Percentiles rank a stretch among this genome's conserved stretches.
These are phyloP conservation scores for Carex arenaria DNA, from an alignment of 202 grass and related monocot genomes.

Conservation along the genomic window DNA sequence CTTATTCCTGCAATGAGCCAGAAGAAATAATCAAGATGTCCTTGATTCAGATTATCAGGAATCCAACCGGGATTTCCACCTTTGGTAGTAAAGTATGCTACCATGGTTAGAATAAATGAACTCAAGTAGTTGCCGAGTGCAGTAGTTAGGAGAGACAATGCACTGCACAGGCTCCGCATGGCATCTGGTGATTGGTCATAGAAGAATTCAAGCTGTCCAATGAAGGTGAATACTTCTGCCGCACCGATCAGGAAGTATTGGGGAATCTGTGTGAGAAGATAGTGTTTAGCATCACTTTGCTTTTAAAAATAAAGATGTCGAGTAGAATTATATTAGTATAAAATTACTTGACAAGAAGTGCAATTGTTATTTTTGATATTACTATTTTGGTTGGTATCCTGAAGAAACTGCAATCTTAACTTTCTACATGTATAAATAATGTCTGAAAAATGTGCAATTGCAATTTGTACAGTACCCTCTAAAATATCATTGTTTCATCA, in stretches of 20 bases:
- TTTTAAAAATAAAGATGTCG: background rate
- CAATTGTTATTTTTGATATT: background rate
- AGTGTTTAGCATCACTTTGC: background rate
- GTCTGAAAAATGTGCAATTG: background rate
- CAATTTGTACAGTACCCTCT: background rate
- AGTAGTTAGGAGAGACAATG: constrained; percentile 58
- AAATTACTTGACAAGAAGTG: background rate
- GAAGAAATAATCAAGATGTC: constrained; percentile 81
- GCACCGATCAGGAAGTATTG: constrained; percentile 77
- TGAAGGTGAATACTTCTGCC: constrained; percentile 76
- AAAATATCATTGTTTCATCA: background rate
- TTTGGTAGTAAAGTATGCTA: constrained; percentile 56
- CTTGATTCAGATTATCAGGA: constrained; percentile 77
- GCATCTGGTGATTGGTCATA: constrained; percentile 83
- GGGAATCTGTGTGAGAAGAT: constrained; percentile 33
- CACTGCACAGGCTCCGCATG: constrained; percentile 83
- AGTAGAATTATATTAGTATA: background rate
- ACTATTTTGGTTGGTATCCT: background rate
- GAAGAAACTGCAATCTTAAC: background rate
- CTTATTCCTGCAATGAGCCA: constrained; percentile 79
- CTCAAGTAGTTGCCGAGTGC: constrained; percentile 69
- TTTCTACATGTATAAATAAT: background rate
- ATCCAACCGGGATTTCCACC: constrained; percentile 75
- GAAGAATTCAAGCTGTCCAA: constrained; percentile 73
- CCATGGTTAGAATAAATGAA: constrained; percentile 67